These are phyloP conservation scores for Symbiotaphrina buchneri DNA, from an alignment of 495 filamentous ascomycete genomes.

Conservation along the genomic window DNA sequence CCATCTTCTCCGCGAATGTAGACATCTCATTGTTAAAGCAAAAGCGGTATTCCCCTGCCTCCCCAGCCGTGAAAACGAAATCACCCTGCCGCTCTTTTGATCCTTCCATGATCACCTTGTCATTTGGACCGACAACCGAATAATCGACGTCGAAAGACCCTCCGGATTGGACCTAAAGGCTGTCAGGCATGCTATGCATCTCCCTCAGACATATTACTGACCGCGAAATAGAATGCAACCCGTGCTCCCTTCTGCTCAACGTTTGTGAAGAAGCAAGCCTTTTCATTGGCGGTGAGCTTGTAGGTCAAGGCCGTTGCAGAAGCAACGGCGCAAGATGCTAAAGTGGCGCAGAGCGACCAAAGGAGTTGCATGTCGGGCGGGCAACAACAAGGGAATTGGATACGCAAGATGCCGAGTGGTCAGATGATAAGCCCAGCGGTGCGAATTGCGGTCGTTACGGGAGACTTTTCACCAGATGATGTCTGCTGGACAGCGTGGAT, in stretches of 20 bases:
- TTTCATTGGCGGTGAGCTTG: conserved; percentile 74
- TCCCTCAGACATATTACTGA: conserved; percentile 21
- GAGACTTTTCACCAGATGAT: no score
- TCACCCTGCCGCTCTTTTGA: conserved; percentile 90
- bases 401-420: no score
- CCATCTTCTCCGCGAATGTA: conserved; percentile 91
- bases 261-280: conserved; percentile 78
- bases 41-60: conserved; percentile 84
- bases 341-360: conserved; percentile 18
- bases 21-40: conserved; percentile 99
- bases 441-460: no score
- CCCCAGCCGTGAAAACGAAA: conserved; percentile 91
- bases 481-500: no score
- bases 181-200: not conserved
- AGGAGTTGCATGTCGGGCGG: conserved; percentile 1
- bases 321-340: conserved; percentile 35
- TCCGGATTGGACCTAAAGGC: conserved; percentile 68
- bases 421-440: no score
- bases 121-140: conserved; percentile 59
- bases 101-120: conserved; percentile 68
- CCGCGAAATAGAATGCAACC: conserved; percentile 96
- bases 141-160: conserved; percentile 95
- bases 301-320: conserved; percentile 85
- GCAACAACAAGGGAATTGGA: no score
- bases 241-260: conserved; percentile 59